Conservation (phyloP, 2,329 filamentous ascomycete genomes). For the Pestalotiopsis sp. region DNA sequence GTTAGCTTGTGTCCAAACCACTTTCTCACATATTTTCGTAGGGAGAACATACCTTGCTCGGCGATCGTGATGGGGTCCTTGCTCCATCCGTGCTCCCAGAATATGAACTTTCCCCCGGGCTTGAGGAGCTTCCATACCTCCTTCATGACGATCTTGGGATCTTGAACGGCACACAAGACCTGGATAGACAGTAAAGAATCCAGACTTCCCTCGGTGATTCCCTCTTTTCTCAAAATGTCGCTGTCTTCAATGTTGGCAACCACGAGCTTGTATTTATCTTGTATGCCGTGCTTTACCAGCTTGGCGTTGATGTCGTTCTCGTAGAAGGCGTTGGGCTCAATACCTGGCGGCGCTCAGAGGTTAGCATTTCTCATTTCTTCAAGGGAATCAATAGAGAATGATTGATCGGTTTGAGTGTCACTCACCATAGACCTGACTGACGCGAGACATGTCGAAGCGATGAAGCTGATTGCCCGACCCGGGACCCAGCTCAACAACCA, state of each 20-base stretch:
- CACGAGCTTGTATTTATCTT: conserved; percentile 40
- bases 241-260: conserved; percentile 40
- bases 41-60: conserved; percentile 30
- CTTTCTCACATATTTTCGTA: background rate
- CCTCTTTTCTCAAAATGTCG: conserved; percentile 36
- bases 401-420: background rate
- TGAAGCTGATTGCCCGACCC: conserved; percentile 46
- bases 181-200: conserved; percentile 45
- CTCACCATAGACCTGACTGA: conserved; percentile 34
- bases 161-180: conserved; percentile 42
- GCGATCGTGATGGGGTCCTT: conserved; percentile 28
- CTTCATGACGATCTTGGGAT: conserved; percentile 29
- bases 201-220: conserved; percentile 36
- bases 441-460: conserved; percentile 33
- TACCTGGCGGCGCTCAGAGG: conserved; percentile 20
- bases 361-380: background rate
- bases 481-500: conserved; percentile 46
- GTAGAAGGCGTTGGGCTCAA: conserved; percentile 43
- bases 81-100: conserved; percentile 45
- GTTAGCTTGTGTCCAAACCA: conserved; percentile 11
- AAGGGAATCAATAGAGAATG: background rate
- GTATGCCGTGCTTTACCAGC: conserved; percentile 30
- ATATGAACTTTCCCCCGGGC: conserved; percentile 47
- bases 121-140: conserved; percentile 44
- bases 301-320: conserved; percentile 31